A percentile compares a stretch with the other conserved stretches of the same genome.
These are phyloP conservation scores for Sindora glabra DNA, from an alignment of 306 rosid genomes.

Conservation along the genomic window DNA sequence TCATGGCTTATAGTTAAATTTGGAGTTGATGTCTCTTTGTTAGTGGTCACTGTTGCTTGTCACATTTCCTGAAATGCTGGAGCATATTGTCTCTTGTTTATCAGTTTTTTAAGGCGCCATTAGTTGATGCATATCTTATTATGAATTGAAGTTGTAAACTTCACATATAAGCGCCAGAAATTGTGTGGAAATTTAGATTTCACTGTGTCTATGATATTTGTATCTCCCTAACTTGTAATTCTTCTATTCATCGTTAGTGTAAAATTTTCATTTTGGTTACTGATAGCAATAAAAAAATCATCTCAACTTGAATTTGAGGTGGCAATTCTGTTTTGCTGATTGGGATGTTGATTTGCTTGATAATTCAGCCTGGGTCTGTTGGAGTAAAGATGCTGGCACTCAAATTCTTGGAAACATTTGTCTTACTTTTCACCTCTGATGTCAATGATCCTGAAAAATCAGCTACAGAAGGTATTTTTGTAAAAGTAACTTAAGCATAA, in stretches of 20 bases:
- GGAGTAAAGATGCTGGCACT: slow-evolving; percentile 72
- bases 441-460: slow-evolving; percentile 45
- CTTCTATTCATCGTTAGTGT: not conserved
- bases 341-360: slow-evolving; percentile 32
- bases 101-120: not conserved
- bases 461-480: slow-evolving; percentile 59
- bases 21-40: not conserved
- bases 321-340: slow-evolving; percentile 17
- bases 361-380: slow-evolving; percentile 74
- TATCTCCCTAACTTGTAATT: not conserved
- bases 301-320: slow-evolving; percentile 6
- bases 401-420: slow-evolving; percentile 84
- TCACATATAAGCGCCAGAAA: not conserved
- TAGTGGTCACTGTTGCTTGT: not conserved
- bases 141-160: slow-evolving; percentile 1
- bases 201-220: not conserved
- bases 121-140: not conserved
- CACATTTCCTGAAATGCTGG: not conserved
- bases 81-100: not conserved
- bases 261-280: not conserved
- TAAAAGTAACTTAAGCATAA: slow-evolving; percentile 4
- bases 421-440: slow-evolving; percentile 67
- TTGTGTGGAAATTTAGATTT: not conserved
- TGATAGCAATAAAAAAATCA: not conserved
- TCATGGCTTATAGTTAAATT: not conserved